phyloP scores from a whole-genome alignment of 2,329 filamentous ascomycete species.

The Exophiala lecanii-corni region DNA sequence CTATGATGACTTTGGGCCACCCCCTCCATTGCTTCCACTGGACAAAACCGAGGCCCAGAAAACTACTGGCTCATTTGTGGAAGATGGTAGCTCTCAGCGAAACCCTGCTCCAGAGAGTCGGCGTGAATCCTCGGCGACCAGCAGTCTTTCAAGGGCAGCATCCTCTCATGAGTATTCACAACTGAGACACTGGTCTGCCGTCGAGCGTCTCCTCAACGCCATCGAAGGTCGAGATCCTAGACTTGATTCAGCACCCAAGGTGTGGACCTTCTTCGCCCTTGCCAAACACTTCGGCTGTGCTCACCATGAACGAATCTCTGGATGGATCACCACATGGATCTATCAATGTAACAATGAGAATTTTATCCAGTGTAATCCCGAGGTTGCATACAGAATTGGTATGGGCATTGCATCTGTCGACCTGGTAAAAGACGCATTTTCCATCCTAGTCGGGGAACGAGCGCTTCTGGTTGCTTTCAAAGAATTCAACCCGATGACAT shows the following conservation, averaged over 20 bases:
- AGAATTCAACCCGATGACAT: constrained; percentile 7
- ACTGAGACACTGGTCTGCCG: constrained; percentile 57
- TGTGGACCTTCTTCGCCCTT: constrained; percentile 63
- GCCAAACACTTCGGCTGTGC: constrained; percentile 53
- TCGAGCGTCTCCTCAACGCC: constrained; percentile 58
- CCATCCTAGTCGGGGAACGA: constrained; percentile 59
- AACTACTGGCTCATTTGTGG: background rate
- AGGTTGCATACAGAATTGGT: constrained; percentile 57
- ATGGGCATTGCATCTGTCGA: constrained; percentile 33
- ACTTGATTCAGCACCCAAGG: constrained; percentile 60
- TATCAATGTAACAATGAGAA: constrained; percentile 49
- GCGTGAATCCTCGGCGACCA: background rate
- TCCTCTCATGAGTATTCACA: constrained; percentile 54
- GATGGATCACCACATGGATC: constrained; percentile 56
- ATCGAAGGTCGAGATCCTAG: constrained; percentile 52
- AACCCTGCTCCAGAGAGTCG: background rate
- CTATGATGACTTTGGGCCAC: constrained; percentile 40
- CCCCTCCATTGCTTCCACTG: too few species aligned
- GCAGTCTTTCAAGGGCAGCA: constrained; percentile 9
- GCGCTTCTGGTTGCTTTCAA: constrained; percentile 44
- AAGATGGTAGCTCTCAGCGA: background rate
- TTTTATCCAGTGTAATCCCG: constrained; percentile 61
- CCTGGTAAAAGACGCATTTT: constrained; percentile 47
- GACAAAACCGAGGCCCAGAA: background rate
- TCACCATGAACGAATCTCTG: constrained; percentile 32